Conservation (phyloP, 176 grass and related monocot genomes). For the Otatea glauca region DNA sequence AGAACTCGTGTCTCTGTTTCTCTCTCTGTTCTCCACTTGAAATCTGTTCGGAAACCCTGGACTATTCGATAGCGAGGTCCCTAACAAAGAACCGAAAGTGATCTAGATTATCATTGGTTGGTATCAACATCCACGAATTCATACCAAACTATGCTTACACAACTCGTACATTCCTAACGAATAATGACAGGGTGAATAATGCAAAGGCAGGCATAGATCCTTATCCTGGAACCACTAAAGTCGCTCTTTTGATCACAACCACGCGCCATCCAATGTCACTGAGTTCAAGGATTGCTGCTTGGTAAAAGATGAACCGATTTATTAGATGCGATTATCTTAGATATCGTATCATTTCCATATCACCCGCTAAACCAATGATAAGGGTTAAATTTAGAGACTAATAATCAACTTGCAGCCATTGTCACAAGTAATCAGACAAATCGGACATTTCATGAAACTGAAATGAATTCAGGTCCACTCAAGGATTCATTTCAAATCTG, state of each 20-base stretch:
- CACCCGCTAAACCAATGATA: background rate
- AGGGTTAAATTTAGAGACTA: slow-evolving; percentile 14
- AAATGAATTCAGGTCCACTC: slow-evolving; percentile 16
- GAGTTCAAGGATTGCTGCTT: slow-evolving; percentile 38
- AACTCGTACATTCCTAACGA: slow-evolving; percentile 40
- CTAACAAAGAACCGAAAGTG: slow-evolving; percentile 3
- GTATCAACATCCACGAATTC: background rate
- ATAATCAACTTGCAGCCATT: slow-evolving; percentile 25
- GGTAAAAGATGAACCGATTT: slow-evolving; percentile 24
- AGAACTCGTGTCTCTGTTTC: no score
- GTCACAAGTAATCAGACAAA: slow-evolving; percentile 33
- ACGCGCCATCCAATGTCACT: background rate
- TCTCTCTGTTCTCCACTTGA: no score
- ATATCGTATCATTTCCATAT: slow-evolving; percentile 32
- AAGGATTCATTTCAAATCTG: background rate
- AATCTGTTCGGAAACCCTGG: no score
- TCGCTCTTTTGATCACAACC: slow-evolving; percentile 33
- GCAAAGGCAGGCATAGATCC: slow-evolving; percentile 49
- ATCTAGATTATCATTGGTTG: slow-evolving; percentile 12
- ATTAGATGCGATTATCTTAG: slow-evolving; percentile 41
- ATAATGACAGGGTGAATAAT: slow-evolving; percentile 42
- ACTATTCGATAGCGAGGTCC: no score
- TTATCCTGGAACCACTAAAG: slow-evolving; percentile 45
- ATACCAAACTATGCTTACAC: slow-evolving; percentile 14
- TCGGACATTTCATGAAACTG: background rate